These are phyloP conservation scores for Leccinum proliferum DNA, from an alignment of 1,284 basidiomycete species.

Conservation along the genomic window DNA sequence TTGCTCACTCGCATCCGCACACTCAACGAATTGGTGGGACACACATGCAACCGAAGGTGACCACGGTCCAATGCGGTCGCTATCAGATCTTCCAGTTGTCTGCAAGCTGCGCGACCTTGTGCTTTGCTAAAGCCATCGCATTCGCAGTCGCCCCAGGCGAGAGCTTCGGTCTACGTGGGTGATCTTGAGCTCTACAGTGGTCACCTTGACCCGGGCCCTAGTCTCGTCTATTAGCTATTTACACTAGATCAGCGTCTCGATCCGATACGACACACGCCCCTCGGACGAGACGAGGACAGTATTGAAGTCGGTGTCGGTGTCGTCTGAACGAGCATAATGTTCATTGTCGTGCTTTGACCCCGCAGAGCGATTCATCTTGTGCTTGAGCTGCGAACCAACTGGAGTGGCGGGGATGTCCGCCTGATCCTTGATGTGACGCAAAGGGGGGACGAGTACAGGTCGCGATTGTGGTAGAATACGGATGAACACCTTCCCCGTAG, in stretches of 20 bases:
- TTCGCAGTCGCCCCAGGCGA: conserved; percentile 35
- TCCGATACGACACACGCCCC: no score
- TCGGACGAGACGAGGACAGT: no score
- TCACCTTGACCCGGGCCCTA: conserved; percentile 42
- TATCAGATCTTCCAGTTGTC: no score
- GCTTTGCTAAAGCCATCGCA: conserved; percentile 39
- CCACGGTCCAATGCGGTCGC: no score
- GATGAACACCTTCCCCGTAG: conserved; percentile 24
- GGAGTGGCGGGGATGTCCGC: conserved; percentile 18
- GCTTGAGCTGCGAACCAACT: conserved; percentile 20
- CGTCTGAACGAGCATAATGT: conserved; percentile 20
- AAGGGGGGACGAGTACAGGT: conserved; percentile 11
- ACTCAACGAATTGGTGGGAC: no score
- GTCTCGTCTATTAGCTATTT: conserved; percentile 5
- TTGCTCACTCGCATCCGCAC: no score
- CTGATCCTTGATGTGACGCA: conserved; percentile 13
- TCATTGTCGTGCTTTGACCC: conserved; percentile 13
- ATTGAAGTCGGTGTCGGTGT: conserved; percentile 9
- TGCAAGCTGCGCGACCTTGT: conserved; percentile 20
- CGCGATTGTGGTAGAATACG: conserved; percentile 19
- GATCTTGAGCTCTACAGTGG: no score
- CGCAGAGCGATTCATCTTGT: conserved; percentile 14
- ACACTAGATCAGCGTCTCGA: no score
- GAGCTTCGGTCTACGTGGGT: conserved; percentile 17
- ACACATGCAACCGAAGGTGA: no score